Evolutionary conservation across 2,329 filamentous ascomycete species (phyloP).

Genomic region (Thermothelomyces thermophilus): DNA sequence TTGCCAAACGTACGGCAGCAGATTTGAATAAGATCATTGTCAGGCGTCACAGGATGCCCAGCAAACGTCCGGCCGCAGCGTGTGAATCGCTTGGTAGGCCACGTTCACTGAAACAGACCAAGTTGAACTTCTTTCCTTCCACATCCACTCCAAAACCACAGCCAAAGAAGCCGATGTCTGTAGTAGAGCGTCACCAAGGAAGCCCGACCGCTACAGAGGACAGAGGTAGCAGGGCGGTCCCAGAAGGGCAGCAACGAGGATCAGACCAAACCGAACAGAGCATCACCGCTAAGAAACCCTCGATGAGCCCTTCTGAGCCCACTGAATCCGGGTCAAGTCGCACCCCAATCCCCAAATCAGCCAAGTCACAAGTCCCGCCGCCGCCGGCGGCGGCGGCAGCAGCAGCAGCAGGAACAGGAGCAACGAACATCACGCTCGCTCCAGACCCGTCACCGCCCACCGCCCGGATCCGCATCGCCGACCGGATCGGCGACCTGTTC

Average conservation of each 20-base stretch:
- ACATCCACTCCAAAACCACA: not conserved
- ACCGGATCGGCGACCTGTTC: constrained; percentile 19
- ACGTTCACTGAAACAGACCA: constrained; percentile 18
- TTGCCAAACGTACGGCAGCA: too few relatives aligned
- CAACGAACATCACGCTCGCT: too few relatives aligned
- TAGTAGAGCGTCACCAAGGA: not conserved
- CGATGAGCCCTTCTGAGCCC: too few relatives aligned
- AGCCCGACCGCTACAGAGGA: not conserved
- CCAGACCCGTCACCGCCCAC: not conserved
- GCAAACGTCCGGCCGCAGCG: constrained; percentile 4
- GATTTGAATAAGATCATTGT: too few relatives aligned
- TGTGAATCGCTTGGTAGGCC: not conserved
- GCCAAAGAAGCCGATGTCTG: not conserved
- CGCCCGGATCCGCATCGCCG: constrained; percentile 6
- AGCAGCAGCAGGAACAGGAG: not conserved
- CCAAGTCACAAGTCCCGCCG: too few relatives aligned
- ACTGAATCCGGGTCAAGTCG: too few relatives aligned
- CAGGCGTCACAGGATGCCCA: constrained; percentile 2
- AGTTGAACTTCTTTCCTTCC: constrained; percentile 12
- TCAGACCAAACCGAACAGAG: not conserved
- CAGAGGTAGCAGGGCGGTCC: too few relatives aligned
- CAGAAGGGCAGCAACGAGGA: not conserved
- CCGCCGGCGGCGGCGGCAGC: too few relatives aligned
- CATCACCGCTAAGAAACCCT: not conserved
- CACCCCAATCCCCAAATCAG: too few relatives aligned